Conservation (phyloP, 257 asterid genomes). For the Rauvolfia tetraphylla region DNA sequence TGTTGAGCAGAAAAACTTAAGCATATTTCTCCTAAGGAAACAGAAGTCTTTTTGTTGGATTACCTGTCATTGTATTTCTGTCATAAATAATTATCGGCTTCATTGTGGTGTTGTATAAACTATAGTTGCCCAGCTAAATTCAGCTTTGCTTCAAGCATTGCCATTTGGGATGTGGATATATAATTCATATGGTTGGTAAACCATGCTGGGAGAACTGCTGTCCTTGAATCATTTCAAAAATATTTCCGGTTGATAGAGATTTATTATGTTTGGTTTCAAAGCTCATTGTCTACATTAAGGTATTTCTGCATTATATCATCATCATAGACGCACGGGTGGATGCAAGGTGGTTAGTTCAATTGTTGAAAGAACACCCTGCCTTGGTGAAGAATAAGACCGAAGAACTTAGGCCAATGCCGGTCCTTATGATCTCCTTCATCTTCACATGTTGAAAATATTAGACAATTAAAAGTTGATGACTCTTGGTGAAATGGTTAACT, state of each 20-base stretch:
- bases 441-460: too few relatives aligned
- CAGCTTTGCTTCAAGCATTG: background rate
- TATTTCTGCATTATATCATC: background rate
- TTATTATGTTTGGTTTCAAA: background rate
- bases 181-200: conserved; percentile 2
- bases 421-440: background rate
- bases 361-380: background rate
- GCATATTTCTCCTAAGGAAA: background rate
- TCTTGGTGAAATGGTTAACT: background rate
- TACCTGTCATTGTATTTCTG: background rate
- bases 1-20: background rate
- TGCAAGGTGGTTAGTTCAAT: too few relatives aligned
- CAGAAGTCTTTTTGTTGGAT: background rate
- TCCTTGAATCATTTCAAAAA: background rate
- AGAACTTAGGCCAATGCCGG: too few relatives aligned
- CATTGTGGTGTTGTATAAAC: background rate
- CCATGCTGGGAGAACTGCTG: background rate
- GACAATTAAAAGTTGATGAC: background rate
- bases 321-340: background rate
- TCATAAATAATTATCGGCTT: background rate
- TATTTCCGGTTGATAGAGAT: background rate
- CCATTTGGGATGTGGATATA: background rate
- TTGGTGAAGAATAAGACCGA: background rate
- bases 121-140: too few relatives aligned
- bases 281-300: background rate